These are phyloP conservation scores for Colletotrichum sp. DNA, from an alignment of 2,329 filamentous ascomycete species.

Conservation along the genomic window DNA sequence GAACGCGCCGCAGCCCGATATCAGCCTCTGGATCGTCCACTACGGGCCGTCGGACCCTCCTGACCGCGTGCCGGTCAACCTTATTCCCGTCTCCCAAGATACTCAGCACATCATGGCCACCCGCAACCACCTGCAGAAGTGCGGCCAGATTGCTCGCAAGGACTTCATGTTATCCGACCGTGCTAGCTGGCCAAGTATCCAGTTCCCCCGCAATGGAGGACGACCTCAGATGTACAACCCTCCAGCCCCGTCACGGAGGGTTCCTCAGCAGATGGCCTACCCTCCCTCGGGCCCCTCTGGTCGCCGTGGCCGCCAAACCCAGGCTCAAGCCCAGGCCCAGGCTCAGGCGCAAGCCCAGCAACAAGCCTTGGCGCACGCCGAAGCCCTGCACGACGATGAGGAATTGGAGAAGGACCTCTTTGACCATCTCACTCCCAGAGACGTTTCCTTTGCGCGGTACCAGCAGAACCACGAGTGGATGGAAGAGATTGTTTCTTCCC, in stretches of 20 bases:
- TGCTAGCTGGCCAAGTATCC: conserved; percentile 87
- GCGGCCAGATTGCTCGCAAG: conserved; percentile 84
- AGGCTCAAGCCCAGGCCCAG: conserved; percentile 46
- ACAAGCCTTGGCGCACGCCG: conserved; percentile 26
- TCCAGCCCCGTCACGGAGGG: conserved; percentile 48
- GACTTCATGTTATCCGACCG: conserved; percentile 95
- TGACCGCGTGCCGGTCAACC: conserved; percentile 73
- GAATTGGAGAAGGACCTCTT: conserved; percentile 86
- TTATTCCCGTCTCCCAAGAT: conserved; percentile 69
- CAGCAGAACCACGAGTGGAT: conserved; percentile 98
- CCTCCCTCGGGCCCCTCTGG: conserved; percentile 53
- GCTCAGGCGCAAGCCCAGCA: conserved; percentile 29
- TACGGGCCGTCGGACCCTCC: conserved; percentile 80
- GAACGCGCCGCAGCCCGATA: conserved; percentile 74
- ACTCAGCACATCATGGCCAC: conserved; percentile 66
- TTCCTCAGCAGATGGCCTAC: conserved; percentile 68
- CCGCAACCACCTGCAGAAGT: conserved; percentile 69
- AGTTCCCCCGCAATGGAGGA: conserved; percentile 64
- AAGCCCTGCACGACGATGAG: conserved; percentile 68
- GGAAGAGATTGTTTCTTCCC: conserved; percentile 94
- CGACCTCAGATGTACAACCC: conserved; percentile 54
- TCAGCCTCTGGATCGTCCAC: conserved; percentile 88
- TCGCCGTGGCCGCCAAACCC: conserved; percentile 26
- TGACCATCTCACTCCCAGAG: conserved; percentile 86
- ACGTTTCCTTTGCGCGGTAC: conserved; percentile 87